A percentile compares a stretch with the other conserved stretches of the same genome.
These are phyloP conservation scores for Erysimum cheiri DNA, from an alignment of 441 rosid species.

Conservation along the genomic window DNA sequence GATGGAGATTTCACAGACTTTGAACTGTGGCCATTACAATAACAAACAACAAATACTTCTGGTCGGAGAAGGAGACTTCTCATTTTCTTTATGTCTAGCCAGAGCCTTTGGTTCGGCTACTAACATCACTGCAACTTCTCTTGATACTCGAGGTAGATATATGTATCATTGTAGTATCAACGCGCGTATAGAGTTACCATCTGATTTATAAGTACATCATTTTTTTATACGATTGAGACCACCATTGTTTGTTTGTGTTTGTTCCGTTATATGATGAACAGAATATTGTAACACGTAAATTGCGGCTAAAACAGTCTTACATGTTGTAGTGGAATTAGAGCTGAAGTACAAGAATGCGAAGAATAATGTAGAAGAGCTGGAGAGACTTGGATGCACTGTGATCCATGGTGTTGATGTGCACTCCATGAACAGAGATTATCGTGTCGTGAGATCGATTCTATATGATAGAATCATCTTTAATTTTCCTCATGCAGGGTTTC, in stretches of 20 bases:
- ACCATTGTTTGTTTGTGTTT: too few relatives aligned
- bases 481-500: slow-evolving; percentile 51
- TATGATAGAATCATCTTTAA: slow-evolving; percentile 55
- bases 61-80: slow-evolving; percentile 48
- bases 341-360: slow-evolving; percentile 32
- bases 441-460: background rate
- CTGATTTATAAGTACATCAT: too few relatives aligned
- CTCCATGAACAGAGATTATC: slow-evolving; percentile 34
- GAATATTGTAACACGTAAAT: background rate
- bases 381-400: slow-evolving; percentile 44
- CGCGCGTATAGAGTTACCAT: too few relatives aligned
- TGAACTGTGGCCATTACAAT: background rate
- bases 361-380: slow-evolving; percentile 43
- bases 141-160: slow-evolving; percentile 29
- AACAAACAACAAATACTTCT: slow-evolving; percentile 33
- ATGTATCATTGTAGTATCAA: too few relatives aligned
- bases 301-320: background rate
- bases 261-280: background rate
- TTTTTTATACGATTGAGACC: too few relatives aligned
- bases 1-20: slow-evolving; percentile 26
- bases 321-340: slow-evolving; percentile 32
- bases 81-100: slow-evolving; percentile 49
- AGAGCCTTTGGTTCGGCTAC: slow-evolving; percentile 43
- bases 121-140: slow-evolving; percentile 49
- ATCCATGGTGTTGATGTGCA: slow-evolving; percentile 49